phyloP scores from a whole-genome alignment of 139 green algal species.

The Diplosphaera chodatii region DNA sequence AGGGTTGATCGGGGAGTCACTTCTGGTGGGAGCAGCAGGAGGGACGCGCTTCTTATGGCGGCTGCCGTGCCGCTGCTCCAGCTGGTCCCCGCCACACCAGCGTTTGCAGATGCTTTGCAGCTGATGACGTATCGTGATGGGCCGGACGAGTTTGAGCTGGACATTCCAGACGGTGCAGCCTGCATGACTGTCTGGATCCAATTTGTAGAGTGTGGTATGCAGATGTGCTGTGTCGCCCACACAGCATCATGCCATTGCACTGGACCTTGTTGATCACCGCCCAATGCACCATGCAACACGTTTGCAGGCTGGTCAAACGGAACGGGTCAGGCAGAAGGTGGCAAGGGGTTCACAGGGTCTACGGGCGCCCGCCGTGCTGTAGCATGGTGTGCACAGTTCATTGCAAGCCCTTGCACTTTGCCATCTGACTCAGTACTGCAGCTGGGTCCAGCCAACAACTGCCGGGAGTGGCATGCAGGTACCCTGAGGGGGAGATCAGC shows the following conservation, averaged over 20 bases:
- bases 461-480: too few relatives aligned
- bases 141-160: not conserved
- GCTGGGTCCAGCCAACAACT: too few relatives aligned
- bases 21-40: not conserved
- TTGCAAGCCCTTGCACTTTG: too few relatives aligned
- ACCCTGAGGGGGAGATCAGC: constrained; percentile 10
- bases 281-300: too few relatives aligned
- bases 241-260: too few relatives aligned
- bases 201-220: too few relatives aligned
- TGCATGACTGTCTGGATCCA: too few relatives aligned
- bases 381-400: constrained; percentile 13
- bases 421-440: too few relatives aligned
- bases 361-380: constrained; percentile 13
- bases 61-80: not conserved
- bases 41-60: not conserved
- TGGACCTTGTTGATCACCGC: too few relatives aligned
- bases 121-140: not conserved
- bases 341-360: constrained; percentile 8
- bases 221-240: too few relatives aligned
- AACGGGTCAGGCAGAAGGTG: constrained; percentile 2
- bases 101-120: not conserved
- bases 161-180: not conserved
- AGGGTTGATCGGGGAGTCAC: not conserved
- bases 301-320: constrained; percentile 16
- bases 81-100: not conserved